phyloP scores from a whole-genome alignment of 352 stramenopile genomes.

The Lagenidium sp. region DNA sequence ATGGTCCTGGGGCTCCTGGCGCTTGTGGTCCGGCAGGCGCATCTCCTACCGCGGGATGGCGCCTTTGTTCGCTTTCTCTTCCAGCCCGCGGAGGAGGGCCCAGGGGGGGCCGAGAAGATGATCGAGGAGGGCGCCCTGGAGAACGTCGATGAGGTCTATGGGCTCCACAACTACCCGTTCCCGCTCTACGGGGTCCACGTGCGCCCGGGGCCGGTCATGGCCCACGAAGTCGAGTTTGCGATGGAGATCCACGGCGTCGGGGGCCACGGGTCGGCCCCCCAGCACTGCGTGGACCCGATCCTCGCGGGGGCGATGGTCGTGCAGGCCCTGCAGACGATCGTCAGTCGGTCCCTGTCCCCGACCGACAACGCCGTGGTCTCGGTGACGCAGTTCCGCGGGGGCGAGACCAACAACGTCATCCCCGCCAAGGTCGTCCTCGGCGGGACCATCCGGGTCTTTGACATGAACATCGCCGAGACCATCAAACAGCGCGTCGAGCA shows the following conservation, averaged over 20 bases:
- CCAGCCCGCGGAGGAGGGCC: conserved; percentile 93
- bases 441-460: conserved; percentile 92
- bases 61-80: conserved; percentile 91
- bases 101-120: conserved; percentile 89
- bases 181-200: conserved; percentile 86
- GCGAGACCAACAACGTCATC: conserved; percentile 94
- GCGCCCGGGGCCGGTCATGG: conserved; percentile 86
- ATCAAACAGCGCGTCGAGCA: conserved; percentile 81
- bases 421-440: conserved; percentile 69
- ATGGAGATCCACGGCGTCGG: conserved; percentile 89
- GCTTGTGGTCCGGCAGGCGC: conserved; percentile 57
- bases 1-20: conserved; percentile 90
- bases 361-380: conserved; percentile 91
- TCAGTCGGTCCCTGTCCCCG: conserved; percentile 84
- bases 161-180: conserved; percentile 87
- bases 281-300: conserved; percentile 91
- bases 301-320: conserved; percentile 86
- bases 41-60: conserved; percentile 57
- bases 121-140: conserved; percentile 88
- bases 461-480: conserved; percentile 68
- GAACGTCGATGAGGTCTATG: conserved; percentile 88
- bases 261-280: conserved; percentile 91
- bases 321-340: conserved; percentile 89
- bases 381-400: conserved; percentile 87
- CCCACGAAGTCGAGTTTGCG: conserved; percentile 88